Conservation (phyloP, 139 green algal species). For the Micromonas commoda region DNA sequence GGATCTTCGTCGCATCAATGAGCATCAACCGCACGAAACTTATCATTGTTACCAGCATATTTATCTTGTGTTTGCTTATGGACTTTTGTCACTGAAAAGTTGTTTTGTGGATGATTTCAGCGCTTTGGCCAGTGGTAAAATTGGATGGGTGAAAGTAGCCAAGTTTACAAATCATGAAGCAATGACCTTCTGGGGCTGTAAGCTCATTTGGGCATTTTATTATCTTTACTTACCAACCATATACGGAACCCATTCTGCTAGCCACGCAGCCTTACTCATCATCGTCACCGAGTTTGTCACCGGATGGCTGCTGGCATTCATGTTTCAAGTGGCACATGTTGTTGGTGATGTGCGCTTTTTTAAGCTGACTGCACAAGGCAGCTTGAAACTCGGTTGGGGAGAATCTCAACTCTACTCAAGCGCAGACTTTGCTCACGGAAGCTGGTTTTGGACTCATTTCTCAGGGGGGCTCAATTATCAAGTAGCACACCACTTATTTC, state of each 20-base stretch:
- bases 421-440: constrained; percentile 57
- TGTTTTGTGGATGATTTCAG: constrained; percentile 61
- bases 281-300: constrained; percentile 33
- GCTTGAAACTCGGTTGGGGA: neutral
- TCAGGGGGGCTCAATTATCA: constrained; percentile 63
- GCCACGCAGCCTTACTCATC: constrained; percentile 10
- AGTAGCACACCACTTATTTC: constrained; percentile 52
- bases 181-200: constrained; percentile 34
- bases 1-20: constrained; percentile 52
- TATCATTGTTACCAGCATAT: constrained; percentile 52
- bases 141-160: constrained; percentile 38
- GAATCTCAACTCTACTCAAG: constrained; percentile 34
- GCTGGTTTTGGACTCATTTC: constrained; percentile 63
- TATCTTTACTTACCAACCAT: constrained; percentile 32
- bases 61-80: constrained; percentile 57
- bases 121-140: constrained; percentile 43
- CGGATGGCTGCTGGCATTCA: constrained; percentile 60
- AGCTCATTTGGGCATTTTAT: constrained; percentile 32
- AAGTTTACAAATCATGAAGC: constrained; percentile 30
- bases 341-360: constrained; percentile 38
- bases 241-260: constrained; percentile 5
- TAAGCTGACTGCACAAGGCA: neutral
- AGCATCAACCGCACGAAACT: constrained; percentile 39
- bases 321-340: constrained; percentile 71
- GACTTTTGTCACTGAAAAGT: constrained; percentile 58